Base-by-base conservation (phyloP, 2,329 filamentous ascomycete species). In the Xylariales sp. region DNA sequence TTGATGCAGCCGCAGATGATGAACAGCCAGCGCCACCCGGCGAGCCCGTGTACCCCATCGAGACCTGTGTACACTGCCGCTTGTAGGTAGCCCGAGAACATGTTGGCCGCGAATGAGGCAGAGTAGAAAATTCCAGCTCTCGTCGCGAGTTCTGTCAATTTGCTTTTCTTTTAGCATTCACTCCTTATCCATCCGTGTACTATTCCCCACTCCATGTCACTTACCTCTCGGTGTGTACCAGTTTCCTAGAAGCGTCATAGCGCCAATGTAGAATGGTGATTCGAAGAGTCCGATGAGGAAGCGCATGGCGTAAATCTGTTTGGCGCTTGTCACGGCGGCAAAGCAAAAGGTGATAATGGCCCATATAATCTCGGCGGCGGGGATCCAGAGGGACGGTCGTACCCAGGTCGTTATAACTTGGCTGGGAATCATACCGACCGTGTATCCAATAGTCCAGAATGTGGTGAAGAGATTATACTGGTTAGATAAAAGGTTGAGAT, bases 251-350 rank as follows among this genome's bases (percentile, higher is more conserved):
- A 33, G 30, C 11, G 16, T 19, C 16, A 33, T 33, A n/a, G 23
- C 18, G 7, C 30, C 16, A 14, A 21, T 18, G 18, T 19, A 33
- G 17, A 33, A 33, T 0, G 65, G 61, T 0, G 67, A 65, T 47
- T 74, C 70, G 14, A 72, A 69, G 0, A 64, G 43, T 1, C 70
- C 70, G 1, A 74, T 51, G 3, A 73, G 50, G 38, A 70, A 68
- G 0, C 69, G 62, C 16, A 33, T 21, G 8, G 30, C 30, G 18
- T 33, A 33, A n/a, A 33, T 18, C 8, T 15, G 16, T 19, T 12
- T 18, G 1, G 18, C 30, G 8, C 14, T 33, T 3, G 11, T 15
- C 16, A 33, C 30, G n/a, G 30, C 2, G 5, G 30, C 30, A n/a
- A 21, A 18, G 8, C 30, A 33, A 14, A 33, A 23, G 17, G 30